These are phyloP conservation scores for Punica granatum DNA, from an alignment of 345 rosid species.

Conservation along the genomic window DNA sequence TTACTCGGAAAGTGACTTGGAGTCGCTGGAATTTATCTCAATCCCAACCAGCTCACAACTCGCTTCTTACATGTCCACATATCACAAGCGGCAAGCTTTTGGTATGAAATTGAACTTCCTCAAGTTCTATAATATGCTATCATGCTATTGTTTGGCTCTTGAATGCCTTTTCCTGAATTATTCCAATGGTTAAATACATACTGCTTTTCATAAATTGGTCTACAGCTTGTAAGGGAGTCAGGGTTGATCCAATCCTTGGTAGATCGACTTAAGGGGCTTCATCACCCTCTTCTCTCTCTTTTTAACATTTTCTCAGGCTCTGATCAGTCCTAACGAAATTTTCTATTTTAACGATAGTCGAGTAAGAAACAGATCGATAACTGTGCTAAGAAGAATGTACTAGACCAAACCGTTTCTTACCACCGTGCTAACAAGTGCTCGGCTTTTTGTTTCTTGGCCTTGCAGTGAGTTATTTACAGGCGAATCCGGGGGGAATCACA, in stretches of 20 bases:
- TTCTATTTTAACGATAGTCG: too few relatives aligned
- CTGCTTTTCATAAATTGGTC: neutral
- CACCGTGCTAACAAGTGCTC: too few relatives aligned
- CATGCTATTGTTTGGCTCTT: too few relatives aligned
- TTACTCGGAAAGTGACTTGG: constrained; percentile 79
- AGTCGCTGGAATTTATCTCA: constrained; percentile 57
- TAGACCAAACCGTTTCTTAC: too few relatives aligned
- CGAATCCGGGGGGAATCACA: constrained; percentile 88
- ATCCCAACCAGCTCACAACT: constrained; percentile 50
- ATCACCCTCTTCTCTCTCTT: neutral
- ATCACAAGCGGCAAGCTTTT: constrained; percentile 76
- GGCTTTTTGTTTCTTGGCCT: neutral
- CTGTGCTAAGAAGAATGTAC: too few relatives aligned
- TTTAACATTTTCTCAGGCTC: neutral
- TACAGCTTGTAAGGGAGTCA: neutral
- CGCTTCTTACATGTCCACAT: constrained; percentile 61
- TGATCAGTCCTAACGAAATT: too few relatives aligned
- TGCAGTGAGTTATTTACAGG: constrained; percentile 80
- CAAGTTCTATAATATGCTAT: too few relatives aligned
- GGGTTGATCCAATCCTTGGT: neutral
- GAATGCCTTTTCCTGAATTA: too few relatives aligned
- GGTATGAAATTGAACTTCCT: constrained; percentile 37
- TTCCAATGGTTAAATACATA: too few relatives aligned
- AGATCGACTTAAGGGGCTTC: too few relatives aligned
- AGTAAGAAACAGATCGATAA: too few relatives aligned